Evolutionary conservation across 2,329 filamentous ascomycete genomes (phyloP).

Genomic region (Alternaria sp.): DNA sequence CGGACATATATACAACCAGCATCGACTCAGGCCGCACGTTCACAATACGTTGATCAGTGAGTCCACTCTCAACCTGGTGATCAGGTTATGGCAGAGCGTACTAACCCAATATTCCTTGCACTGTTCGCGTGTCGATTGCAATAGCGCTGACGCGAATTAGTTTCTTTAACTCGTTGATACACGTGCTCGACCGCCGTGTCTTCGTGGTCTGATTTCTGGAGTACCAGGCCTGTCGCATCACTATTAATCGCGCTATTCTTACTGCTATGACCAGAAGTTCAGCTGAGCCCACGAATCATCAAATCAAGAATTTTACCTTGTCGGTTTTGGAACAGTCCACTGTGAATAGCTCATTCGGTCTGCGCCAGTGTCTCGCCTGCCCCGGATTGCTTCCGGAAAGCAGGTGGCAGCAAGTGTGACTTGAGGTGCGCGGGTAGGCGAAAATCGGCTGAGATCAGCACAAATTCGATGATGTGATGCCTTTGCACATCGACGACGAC

Average conservation of each 20-base stretch:
- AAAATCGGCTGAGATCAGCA: conserved; percentile 14
- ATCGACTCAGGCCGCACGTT: conserved; percentile 9
- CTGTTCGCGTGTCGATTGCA: conserved; percentile 10
- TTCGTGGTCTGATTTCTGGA: background rate
- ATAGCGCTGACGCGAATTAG: conserved; percentile 7
- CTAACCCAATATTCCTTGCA: conserved; percentile 12
- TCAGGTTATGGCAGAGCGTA: background rate
- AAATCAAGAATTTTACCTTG: background rate
- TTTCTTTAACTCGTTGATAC: background rate
- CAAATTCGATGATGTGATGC: conserved; percentile 5
- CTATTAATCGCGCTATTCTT: conserved; percentile 3
- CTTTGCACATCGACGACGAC: conserved; percentile 3
- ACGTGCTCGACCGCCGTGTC: conserved; percentile 1
- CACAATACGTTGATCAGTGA: conserved; percentile 2
- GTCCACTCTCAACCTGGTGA: conserved; percentile 7
- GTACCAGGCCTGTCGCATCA: background rate
- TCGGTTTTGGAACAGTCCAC: background rate
- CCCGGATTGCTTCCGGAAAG: conserved; percentile 17
- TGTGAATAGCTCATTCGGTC: background rate
- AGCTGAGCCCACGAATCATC: conserved; percentile 7
- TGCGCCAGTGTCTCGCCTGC: conserved; percentile 15
- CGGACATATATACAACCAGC: conserved; percentile 20
- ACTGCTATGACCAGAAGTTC: conserved; percentile 22
- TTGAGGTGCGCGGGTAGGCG: conserved; percentile 1
- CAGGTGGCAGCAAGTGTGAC: conserved; percentile 11